Evolutionary conservation across 169 alveolate genomes (phyloP), one percentile per base, ranked within the genome.

Genomic region (Theileria orientalis): DNA sequence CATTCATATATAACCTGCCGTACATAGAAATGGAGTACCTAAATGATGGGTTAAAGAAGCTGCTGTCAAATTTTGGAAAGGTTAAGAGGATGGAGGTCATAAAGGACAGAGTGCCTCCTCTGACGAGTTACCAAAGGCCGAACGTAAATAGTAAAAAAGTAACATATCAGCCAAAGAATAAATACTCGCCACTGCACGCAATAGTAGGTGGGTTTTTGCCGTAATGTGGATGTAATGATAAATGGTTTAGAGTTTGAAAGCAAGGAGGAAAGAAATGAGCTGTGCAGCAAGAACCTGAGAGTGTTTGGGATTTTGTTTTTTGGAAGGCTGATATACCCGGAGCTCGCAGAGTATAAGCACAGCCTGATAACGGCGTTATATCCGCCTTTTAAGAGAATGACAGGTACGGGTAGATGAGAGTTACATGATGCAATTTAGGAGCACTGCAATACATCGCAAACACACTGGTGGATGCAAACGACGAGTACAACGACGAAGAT

Each of bases 301-400:
- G 76, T 70, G 0, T 79, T 79, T 25, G 87, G 87, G 8, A 37
- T 72, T 6, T 30, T 79, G 19, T 79, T 73, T 44, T 71, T 73
- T 32, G 87, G 87, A 11, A 46, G 87, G 32, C 63, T 79, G 23
- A 74, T 79, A 11, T 79, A 79, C 52, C 83, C 87, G n/a, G 87
- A 79, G 46, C 23, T 72, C 7, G 87, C 87, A 1, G 87, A 79
- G 29, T 9, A 82, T 13, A 79, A 79, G 30, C 61, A 51, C 54
- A 79, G 80, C 41, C 69, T 79, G 9, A 23, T 72, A 25, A 62
- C 73, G 2, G 87, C 83, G 6, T 13, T 79, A 1, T 79, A 73
- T 49, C 87, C 87, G 1, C 87, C 87, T 1, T 79, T 79, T 47
- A 70, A 46, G 61, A 40, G 71, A 16, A 63, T 72, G 84, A 44